Base-by-base conservation (phyloP, 805 yeast species). In the Monosporozyma solicola region DNA sequence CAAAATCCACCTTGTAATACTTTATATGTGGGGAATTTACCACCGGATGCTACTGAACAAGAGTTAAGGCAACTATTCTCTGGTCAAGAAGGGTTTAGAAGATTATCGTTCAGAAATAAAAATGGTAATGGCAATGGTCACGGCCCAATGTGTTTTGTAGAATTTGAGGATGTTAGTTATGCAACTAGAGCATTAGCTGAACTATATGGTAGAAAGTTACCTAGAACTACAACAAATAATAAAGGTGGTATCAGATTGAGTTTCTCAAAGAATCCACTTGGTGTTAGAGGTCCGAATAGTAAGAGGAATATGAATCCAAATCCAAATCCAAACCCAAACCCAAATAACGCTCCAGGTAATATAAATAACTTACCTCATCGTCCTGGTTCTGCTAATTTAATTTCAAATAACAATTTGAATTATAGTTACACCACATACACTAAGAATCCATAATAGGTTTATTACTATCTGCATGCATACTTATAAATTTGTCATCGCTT, bases 71-170 rank as follows among this genome's bases (percentile, higher is more conserved):
- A 87, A 41, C 72, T 94, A 57, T 94, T 94, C 67, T 79, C 94
- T 41, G 85, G 87, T 7, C 96, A 92, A 64, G 82, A 84, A 55
- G 99, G 99, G 2, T 94, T 94, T 74, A 84, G 96, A 66, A 76
- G 99, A 52, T 77, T 94, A 51, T 87, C 96, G 20, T 94, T 94
- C 75, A 79, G 97, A 61, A 91, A 95, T 16, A 89, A 90, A 70
- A 69, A 65, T 31, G 55, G 52, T 16, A 55, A 45, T 24, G 77
- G 76, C 50, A 78, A 76, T 59, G 73, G 74, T n/a, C 95, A 86
- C 72, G 98, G 99, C 4, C 99, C 99, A 52, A 94, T 94, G 98
- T 94, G 99, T 70, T 94, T 94, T 76, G 99, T 94, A 52, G 99
- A 94, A 74, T 94, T 94, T 73, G 99, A 94, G 61, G 97, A 92